phyloP scores from a whole-genome alignment of 805 yeast genomes.

The Saturnispora zaruensis region DNA sequence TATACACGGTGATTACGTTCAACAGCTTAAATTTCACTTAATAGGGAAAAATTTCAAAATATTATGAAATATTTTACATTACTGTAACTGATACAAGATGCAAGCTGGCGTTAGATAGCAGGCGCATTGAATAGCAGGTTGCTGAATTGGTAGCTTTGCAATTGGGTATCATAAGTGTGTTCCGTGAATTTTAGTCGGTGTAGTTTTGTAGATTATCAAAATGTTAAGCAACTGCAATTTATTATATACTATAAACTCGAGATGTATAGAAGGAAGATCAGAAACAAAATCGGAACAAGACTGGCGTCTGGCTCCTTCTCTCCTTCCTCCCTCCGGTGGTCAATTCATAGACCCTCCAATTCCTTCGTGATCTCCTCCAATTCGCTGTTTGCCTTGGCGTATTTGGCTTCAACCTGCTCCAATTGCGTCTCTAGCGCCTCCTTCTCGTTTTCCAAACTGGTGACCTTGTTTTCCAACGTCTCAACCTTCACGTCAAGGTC shows the following conservation, averaged over 20 bases:
- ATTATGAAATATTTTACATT: too few relatives aligned
- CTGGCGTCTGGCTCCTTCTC: neutral
- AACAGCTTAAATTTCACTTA: neutral
- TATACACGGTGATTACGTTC: neutral
- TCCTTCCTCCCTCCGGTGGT: neutral
- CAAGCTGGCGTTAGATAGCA: too few relatives aligned
- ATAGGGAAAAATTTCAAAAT: neutral
- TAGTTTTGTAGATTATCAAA: too few relatives aligned
- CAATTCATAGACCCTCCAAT: slow-evolving; percentile 60
- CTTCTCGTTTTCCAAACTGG: slow-evolving; percentile 86
- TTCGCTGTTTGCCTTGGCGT: slow-evolving; percentile 81
- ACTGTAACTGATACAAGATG: too few relatives aligned
- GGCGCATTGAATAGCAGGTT: neutral
- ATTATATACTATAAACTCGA: neutral
- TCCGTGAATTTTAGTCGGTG: neutral
- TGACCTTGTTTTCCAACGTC: slow-evolving; percentile 88
- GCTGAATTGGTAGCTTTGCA: neutral
- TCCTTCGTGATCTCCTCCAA: slow-evolving; percentile 95
- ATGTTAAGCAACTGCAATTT: neutral
- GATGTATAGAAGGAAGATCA: neutral
- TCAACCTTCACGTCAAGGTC: slow-evolving; percentile 95
- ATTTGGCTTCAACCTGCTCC: slow-evolving; percentile 79
- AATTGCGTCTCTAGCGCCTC: slow-evolving; percentile 83
- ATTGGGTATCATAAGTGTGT: neutral
- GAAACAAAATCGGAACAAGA: neutral